These are phyloP conservation scores for Neurospora sp. DNA, from an alignment of 495 filamentous ascomycete species.

Conservation along the genomic window DNA sequence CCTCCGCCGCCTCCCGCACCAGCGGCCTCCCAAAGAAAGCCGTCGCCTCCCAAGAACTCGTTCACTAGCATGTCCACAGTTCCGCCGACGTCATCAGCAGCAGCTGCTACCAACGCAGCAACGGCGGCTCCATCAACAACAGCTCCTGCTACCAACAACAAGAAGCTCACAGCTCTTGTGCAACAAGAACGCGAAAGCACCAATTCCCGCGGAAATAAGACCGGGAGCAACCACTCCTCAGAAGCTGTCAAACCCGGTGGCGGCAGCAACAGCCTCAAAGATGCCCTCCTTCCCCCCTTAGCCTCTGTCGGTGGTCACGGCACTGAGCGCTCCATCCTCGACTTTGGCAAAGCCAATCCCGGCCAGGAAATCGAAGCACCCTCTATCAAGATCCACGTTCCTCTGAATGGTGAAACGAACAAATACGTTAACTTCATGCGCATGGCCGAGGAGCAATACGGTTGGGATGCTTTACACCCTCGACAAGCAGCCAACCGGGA, in stretches of 20 bases:
- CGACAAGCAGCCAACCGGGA: constrained; percentile 74
- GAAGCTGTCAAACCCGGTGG: constrained; percentile 20
- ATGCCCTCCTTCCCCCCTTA: constrained; percentile 24
- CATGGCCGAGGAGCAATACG: constrained; percentile 85
- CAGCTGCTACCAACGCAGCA: constrained; percentile 3
- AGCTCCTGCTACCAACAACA: constrained; percentile 13
- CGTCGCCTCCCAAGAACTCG: not conserved
- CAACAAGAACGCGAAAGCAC: constrained; percentile 24
- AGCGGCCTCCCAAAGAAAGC: constrained; percentile 8
- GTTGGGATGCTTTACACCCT: constrained; percentile 87
- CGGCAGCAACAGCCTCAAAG: constrained; percentile 25
- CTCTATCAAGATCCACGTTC: constrained; percentile 75
- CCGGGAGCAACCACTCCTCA: constrained; percentile 27
- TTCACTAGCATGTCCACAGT: not conserved
- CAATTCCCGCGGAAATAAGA: constrained; percentile 22
- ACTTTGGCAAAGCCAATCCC: constrained; percentile 38
- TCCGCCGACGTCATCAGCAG: constrained; percentile 6
- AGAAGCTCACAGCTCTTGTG: constrained; percentile 23
- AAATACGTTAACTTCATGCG: constrained; percentile 93
- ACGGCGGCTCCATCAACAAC: constrained; percentile 1
- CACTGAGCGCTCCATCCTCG: constrained; percentile 37
- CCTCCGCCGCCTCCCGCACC: constrained; percentile 19
- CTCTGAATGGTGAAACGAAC: constrained; percentile 62
- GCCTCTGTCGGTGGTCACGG: constrained; percentile 12
- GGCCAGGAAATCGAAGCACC: constrained; percentile 48